Percentiles rank a stretch among this genome's conserved stretches.
phyloP scores from a whole-genome alignment of 306 rosid genomes.

The Pterocarpus macrocarpus region DNA sequence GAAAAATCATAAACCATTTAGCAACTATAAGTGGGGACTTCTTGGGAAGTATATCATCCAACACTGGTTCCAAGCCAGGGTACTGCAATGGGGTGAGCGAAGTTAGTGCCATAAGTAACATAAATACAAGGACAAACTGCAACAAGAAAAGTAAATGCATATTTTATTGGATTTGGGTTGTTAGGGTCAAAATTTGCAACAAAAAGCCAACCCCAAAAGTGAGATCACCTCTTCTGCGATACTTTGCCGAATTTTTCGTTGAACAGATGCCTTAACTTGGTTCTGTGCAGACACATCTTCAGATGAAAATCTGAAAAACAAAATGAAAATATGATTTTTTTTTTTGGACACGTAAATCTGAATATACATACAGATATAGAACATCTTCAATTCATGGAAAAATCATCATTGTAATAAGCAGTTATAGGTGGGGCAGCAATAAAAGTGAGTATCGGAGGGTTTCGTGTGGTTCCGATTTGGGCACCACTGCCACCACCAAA shows the following conservation, averaged over 20 bases:
- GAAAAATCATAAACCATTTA: constrained; percentile 77
- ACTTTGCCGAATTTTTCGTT: constrained; percentile 90
- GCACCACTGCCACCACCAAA: not conserved
- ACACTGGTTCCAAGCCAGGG: constrained; percentile 92
- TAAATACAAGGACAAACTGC: not conserved
- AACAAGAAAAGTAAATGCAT: not conserved
- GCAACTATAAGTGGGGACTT: constrained; percentile 91
- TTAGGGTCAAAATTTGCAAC: not conserved
- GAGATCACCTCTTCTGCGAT: constrained; percentile 92
- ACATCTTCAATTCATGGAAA: not conserved
- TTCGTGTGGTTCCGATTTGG: constrained; percentile 5
- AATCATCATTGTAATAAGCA: too few relatives aligned
- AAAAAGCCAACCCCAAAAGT: not conserved
- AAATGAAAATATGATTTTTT: not conserved
- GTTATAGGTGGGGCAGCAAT: not conserved
- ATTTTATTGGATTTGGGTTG: not conserved
- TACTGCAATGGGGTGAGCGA: constrained; percentile 61
- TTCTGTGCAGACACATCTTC: constrained; percentile 98
- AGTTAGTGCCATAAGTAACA: constrained; percentile 9
- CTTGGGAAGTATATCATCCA: constrained; percentile 97
- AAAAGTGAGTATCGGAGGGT: constrained; percentile 17
- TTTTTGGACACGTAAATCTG: constrained; percentile 27
- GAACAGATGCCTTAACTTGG: constrained; percentile 98
- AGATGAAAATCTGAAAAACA: constrained; percentile 69
- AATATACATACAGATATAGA: constrained; percentile 8